Base-by-base conservation (phyloP, 495 filamentous ascomycete genomes). In the Hypoxylon perforatum region DNA sequence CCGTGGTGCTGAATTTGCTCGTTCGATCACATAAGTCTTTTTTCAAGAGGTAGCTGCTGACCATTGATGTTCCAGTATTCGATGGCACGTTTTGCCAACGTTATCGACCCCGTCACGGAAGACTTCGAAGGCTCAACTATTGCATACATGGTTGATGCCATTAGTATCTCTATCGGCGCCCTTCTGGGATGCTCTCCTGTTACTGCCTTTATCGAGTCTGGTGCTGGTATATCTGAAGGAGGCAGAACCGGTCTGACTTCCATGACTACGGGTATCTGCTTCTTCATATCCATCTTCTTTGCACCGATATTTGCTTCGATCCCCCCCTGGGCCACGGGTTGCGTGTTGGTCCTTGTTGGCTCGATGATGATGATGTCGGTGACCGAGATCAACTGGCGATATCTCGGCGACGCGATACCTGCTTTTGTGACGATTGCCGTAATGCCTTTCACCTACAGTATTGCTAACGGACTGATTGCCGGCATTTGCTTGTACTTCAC, bases 241-340 rank as follows among this genome's bases (percentile, higher is more conserved):
- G 91, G 91, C 14, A 87, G 87, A 64, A 94, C 91, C 0, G 91
- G 91, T 7, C 78, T 94, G n/a, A 93, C 91, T 1, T 88, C 91
- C n/a, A 88, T 90, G 71, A 77, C 84, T 42, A 88, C 91, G 0
- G 91, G 91, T 23, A 28, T 93, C 50, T 91, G 89, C 75, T 94
- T 94, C 82, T 93, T 94, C 82, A 87, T 94, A 71, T 84, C 90
- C 35, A 85, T 94, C 33, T 94, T 94, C 83, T 94, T 94, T 74
- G 91, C 91, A 0, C 91, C 91, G 1, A 92, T 94, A 60, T 94
- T 94, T 73, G 91, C 91, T 12, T 91, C 88, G 0, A 94, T 94
- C 61, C 91, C 91, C 3, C 85, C 90, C 0, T 94, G 91, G 91
- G 91, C 91, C 1, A 94, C 91, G 3, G 91, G 91, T 17, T 91